Evolutionary conservation across 768 basidiomycete species (phyloP).

Genomic region (Steccherinum ochraceum): DNA sequence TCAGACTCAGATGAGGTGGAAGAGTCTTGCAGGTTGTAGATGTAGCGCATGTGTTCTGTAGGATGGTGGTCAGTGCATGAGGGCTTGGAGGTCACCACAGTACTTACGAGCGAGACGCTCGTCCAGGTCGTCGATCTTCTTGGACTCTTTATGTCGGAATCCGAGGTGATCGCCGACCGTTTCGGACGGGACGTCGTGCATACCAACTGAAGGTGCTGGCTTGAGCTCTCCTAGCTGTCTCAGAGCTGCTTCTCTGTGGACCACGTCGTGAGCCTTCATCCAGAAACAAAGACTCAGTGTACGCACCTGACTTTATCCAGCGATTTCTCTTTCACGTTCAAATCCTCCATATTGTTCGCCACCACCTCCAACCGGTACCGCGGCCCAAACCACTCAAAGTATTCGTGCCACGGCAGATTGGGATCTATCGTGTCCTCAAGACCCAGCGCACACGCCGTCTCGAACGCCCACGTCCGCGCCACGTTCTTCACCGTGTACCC

Average conservation of each 20-base stretch:
- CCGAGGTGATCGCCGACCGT: constrained; percentile 60
- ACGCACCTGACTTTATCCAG: constrained; percentile 74
- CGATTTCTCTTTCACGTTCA: constrained; percentile 76
- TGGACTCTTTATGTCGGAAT: constrained; percentile 42
- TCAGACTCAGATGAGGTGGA: constrained; percentile 24
- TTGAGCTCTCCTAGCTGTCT: constrained; percentile 53
- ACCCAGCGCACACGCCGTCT: constrained; percentile 93
- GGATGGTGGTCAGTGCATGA: not conserved
- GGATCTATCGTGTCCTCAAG: constrained; percentile 71
- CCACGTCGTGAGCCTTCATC: constrained; percentile 14
- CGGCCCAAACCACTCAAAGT: constrained; percentile 98
- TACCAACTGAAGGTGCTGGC: constrained; percentile 77
- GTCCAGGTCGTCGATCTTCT: constrained; percentile 54
- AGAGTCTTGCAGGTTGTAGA: constrained; percentile 31
- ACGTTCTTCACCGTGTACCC: constrained; percentile 98
- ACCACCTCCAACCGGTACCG: constrained; percentile 89
- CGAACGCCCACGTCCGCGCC: constrained; percentile 91
- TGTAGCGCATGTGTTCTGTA: constrained; percentile 60
- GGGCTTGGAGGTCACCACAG: not conserved
- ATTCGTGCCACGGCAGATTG: constrained; percentile 80
- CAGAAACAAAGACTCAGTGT: constrained; percentile 24
- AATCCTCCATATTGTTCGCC: constrained; percentile 91
- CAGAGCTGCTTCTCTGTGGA: constrained; percentile 42
- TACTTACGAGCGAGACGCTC: constrained; percentile 67
- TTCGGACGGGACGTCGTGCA: constrained; percentile 78